A percentile compares a stretch with the other conserved stretches of the same genome.
phyloP scores from a whole-genome alignment of 192 early-diverging fungal species.

The Gaertneriomyces semiglobifer region DNA sequence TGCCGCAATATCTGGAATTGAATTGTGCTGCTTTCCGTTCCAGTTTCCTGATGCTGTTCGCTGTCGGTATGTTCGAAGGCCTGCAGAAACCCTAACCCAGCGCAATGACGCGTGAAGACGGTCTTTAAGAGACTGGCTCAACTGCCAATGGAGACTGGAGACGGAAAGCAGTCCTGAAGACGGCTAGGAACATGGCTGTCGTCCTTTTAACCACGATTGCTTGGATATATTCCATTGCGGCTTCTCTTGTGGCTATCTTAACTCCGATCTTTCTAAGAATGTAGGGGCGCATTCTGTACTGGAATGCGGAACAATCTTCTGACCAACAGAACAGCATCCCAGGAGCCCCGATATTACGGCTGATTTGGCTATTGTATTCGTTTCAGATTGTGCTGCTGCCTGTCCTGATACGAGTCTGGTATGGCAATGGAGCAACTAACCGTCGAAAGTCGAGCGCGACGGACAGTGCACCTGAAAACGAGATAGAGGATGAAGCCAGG shows the following conservation, averaged over 20 bases:
- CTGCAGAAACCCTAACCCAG: too few species aligned
- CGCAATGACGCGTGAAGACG: too few species aligned
- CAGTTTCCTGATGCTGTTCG: too few species aligned
- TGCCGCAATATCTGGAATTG: too few species aligned
- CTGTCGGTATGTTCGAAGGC: too few species aligned
- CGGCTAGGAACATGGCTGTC: constrained; percentile 14
- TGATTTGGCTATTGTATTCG: constrained; percentile 20
- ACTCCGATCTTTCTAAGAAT: constrained; percentile 20
- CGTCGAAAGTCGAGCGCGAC: too few species aligned
- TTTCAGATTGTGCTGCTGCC: constrained; percentile 28
- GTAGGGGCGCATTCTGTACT: constrained; percentile 2
- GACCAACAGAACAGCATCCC: constrained; percentile 18
- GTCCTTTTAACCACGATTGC: constrained; percentile 23
- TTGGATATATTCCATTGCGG: constrained; percentile 27
- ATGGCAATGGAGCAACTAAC: not conserved
- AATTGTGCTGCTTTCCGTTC: too few species aligned
- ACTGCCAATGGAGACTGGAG: too few species aligned
- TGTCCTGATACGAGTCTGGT: constrained; percentile 23
- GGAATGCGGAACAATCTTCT: not conserved
- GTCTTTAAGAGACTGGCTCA: too few species aligned
- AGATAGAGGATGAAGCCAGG: too few species aligned
- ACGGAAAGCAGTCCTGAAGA: not conserved
- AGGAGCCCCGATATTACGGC: constrained; percentile 9
- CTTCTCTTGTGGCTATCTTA: constrained; percentile 18
- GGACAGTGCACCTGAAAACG: too few species aligned